Base-by-base conservation (phyloP, 306 rosid species). In the Rosa lucieae region DNA sequence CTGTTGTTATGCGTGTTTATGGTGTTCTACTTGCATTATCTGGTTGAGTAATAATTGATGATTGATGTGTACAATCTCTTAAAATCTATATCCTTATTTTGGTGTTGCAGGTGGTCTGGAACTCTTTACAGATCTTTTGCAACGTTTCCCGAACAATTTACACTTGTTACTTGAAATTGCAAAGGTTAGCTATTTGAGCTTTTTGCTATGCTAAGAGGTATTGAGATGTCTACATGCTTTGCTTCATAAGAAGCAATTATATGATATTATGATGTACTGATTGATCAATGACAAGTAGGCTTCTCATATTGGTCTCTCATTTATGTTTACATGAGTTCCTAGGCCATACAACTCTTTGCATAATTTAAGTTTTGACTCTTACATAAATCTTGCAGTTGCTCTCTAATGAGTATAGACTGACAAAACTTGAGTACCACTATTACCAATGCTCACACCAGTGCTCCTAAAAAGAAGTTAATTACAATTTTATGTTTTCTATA, bases 101-200 rank as follows among this genome's bases (percentile, higher is more conserved):
- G 80, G 73, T 79, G 35, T 75, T 88, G 88, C 90, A 96, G 99
- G 98, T 87, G 98, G 96, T 82, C 87, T 93, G 91, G 99, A 96
- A 82, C 87, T 87, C 75, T 90, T 89, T 84, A 77, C 85, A 35
- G 99, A 96, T 83, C 96, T 96, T 74, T 88, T 90, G 77, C 98
- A 91, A 82, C 98, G 99, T 78, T 96, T 93, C 85, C 99, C 99
- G 49, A 91, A 90, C 84, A 96, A 96, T 81, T 68, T 67, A 82
- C 97, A 96, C 86, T 82, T 96, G 75, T 79, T 96, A 75, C 99
- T 96, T 81, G 99, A 96, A 87, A 88, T 88, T 84, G 98, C 98
- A 15, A 96, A 96, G 99, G 99, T 91, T 83, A 77, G 91, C 67
- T 62, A 12, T 26, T n/a, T 70, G 42, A 73, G 68, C 80, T 75